Conservation (phyloP, 768 basidiomycete species). For the Hericium coralloides region DNA sequence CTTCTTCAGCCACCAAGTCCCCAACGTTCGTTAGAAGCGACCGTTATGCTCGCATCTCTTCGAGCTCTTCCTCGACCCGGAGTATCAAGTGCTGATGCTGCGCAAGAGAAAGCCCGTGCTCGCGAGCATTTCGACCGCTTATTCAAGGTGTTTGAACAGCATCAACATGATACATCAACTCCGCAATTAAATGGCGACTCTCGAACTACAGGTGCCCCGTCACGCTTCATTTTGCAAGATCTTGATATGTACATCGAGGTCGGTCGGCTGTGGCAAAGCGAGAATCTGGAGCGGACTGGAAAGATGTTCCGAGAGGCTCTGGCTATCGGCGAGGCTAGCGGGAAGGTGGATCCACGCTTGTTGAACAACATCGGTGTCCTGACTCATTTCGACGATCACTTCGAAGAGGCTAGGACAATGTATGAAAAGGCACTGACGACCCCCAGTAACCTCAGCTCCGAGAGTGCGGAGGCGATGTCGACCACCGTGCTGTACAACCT, state of each 20-base stretch:
- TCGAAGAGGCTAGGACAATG: constrained; percentile 45
- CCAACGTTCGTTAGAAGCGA: constrained; percentile 72
- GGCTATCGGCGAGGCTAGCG: constrained; percentile 43
- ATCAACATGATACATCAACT: constrained; percentile 42
- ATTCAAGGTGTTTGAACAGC: constrained; percentile 47
- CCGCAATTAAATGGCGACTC: constrained; percentile 18
- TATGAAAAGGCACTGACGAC: constrained; percentile 71
- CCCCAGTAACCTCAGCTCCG: constrained; percentile 36
- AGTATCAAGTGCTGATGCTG: constrained; percentile 62
- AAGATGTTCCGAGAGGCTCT: constrained; percentile 70
- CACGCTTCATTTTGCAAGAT: constrained; percentile 50
- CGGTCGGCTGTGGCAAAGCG: constrained; percentile 81
- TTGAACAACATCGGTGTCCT: constrained; percentile 77
- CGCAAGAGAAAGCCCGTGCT: constrained; percentile 63
- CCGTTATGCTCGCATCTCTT: constrained; percentile 82
- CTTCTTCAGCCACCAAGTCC: constrained; percentile 59
- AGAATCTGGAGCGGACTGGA: constrained; percentile 63
- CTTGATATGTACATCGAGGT: constrained; percentile 88
- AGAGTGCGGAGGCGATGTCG: constrained; percentile 57
- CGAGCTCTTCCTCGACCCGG: constrained; percentile 78
- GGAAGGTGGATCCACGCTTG: constrained; percentile 52
- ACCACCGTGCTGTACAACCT: constrained; percentile 88
- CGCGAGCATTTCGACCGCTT: constrained; percentile 78
- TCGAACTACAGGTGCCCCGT: constrained; percentile 3
- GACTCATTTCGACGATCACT: constrained; percentile 57